Evolutionary conservation across 768 basidiomycete genomes (phyloP), one percentile per base, ranked within the genome.

Genomic region (Tubosaeta sp.): DNA sequence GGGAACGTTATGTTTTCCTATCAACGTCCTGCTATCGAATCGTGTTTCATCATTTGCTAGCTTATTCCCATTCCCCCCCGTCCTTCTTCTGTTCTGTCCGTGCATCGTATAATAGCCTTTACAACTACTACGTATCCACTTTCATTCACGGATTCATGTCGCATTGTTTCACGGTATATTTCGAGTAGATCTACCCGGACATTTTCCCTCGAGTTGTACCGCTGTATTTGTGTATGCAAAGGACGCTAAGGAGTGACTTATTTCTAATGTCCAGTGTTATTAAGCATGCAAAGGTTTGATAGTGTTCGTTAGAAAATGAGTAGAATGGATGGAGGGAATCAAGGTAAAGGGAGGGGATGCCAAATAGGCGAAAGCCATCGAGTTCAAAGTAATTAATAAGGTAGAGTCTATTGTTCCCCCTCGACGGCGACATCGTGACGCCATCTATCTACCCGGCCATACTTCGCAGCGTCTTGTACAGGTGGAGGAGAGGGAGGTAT

Each of bases 391-490:
- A n/a, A 36, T 38, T 24, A 25, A 40, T 52, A 54, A 54, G n/a
- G 35, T 51, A 50, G n/a, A 38, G 19, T 52, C 46, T 63, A 68
- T 34, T 54, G 61, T 50, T 80, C 74, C n/a, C 83, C 84, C 57
- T 87, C 87, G 11, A 86, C 81, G 16, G 80, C 82, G 40, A 92
- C 87, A 59, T 88, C 82, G 54, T 78, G 82, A 56, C 90, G 81
- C 90, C 90, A 92, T 53, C 79, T 79, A 65, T 92, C 90, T 24
- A 92, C 89, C 4, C 79, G 74, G 9, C 78, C 79, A 55, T 77
- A 86, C 63, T 90, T 91, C 31, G 72, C 75, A 34, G 79, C 71
- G 51, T 91, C 89, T 21, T 77, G 78, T 35, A 76, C 62, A 9
- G 82, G 83, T 13, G 86, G 84, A 22, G 86, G 84, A 2, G 84